phyloP scores from a whole-genome alignment of 768 basidiomycete species.

The Leccinum subtestaceum region DNA sequence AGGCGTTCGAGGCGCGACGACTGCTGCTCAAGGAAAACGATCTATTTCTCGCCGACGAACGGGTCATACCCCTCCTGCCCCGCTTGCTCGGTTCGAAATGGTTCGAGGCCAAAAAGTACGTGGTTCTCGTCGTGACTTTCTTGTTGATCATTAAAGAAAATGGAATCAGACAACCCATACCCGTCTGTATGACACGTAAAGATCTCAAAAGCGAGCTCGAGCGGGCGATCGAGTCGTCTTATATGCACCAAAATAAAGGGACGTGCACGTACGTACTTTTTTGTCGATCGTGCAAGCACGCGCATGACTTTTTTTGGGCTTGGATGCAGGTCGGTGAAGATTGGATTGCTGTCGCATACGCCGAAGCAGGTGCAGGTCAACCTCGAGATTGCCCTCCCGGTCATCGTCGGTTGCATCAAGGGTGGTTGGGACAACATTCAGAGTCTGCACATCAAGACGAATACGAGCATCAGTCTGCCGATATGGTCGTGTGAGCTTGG shows the following conservation, averaged over 20 bases:
- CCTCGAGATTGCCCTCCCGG: slow-evolving; percentile 74
- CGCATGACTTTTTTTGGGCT: background rate
- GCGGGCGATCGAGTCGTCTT: slow-evolving; percentile 88
- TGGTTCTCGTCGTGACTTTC: background rate
- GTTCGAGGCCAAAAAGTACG: slow-evolving; percentile 95
- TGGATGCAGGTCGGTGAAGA: slow-evolving; percentile 69
- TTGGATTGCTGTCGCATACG: slow-evolving; percentile 71
- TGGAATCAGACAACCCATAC: slow-evolving; percentile 73
- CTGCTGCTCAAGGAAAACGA: slow-evolving; percentile 85
- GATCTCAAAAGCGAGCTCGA: slow-evolving; percentile 92
- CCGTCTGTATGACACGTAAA: slow-evolving; percentile 84
- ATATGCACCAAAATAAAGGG: slow-evolving; percentile 93
- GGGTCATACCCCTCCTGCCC: slow-evolving; percentile 84
- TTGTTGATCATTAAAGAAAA: background rate
- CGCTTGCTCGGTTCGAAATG: slow-evolving; percentile 84
- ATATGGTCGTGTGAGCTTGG: slow-evolving; percentile 85
- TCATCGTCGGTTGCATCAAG: slow-evolving; percentile 63
- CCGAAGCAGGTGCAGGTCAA: slow-evolving; percentile 76
- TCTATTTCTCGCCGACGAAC: slow-evolving; percentile 90
- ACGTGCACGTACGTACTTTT: slow-evolving; percentile 75
- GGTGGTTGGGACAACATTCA: slow-evolving; percentile 92
- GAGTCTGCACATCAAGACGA: slow-evolving; percentile 86
- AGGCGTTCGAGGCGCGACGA: slow-evolving; percentile 77
- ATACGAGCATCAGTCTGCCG: slow-evolving; percentile 78
- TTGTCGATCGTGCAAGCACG: background rate